Base-by-base conservation (phyloP, 2,329 filamentous ascomycete species). In the Penicillium rolfsii region DNA sequence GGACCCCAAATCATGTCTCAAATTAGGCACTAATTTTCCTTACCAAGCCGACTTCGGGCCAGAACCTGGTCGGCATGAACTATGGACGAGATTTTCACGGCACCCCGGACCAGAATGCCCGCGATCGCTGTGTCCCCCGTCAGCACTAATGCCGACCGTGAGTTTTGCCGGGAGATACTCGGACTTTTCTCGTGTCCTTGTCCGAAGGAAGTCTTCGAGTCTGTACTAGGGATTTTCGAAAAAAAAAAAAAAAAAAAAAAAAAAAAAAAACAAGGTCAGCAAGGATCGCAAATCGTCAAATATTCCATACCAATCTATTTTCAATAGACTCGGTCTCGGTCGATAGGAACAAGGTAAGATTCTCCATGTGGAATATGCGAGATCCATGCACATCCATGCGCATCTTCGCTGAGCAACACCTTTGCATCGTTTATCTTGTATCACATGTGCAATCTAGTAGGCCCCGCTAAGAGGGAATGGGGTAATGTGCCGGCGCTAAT, bases 101-200 rank as follows among this genome's bases (percentile, higher is more conserved):
- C 45, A 48, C 48, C 30, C 48, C 48, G 30, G 48, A 35, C 46
- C 48, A 50, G 46, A 50, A 28, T 11, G 4, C 43, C 45, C 40
- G 12, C 26, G 45, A 48, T 50, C 48, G 48, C 33, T 14, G 28
- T 14, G 28, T 14, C 11, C 46, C n/a, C n/a, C 11, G 48, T 50
- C 48, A 50, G 48, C 30, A 30, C 30, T 50, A 50, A 50, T 35
- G 48, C 48, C 48, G 48, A 50, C 26, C 16, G 28, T 49, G 11
- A 8, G 19, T 16, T 33, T 49, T 49, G 8, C n/a, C 28, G 48
- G 48, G 5, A 35, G n/a, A 50, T 35, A n/a, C 5, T 35, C 48
- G 45, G 45, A 30, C n/a, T 48, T 48, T 30, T 3, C 7, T 16
- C 26, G 24, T n/a, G 26, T 30, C 26, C 19, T 22, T 22, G 19